Evolutionary conservation across 1,284 basidiomycete species (phyloP), one percentile per base, ranked within the genome.

Genomic region (Trichosporon sp.): DNA sequence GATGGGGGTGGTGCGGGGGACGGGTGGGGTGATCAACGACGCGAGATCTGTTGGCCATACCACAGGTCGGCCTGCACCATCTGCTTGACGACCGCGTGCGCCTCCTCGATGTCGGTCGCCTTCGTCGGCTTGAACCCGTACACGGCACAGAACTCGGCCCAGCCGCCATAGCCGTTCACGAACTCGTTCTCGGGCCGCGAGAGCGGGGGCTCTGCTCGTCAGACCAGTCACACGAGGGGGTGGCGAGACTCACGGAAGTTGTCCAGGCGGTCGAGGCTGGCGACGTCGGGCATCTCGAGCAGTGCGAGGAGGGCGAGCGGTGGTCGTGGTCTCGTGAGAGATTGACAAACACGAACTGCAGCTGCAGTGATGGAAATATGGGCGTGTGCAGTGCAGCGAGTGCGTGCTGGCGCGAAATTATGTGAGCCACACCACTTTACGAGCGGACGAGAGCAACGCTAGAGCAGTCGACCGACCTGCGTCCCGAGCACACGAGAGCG

Each of bases 1-100:
- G 56, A 61, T 32, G 7, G 26, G 26, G 54, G 35, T 37, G 35
- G 56, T 61, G 56, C 11, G 26, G 31, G 56, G 56, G 12, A 12
- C 26, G 56, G 12, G 56, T 16, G 31, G 59, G 32, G 5, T 35
- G 26, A 14, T 61, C 56, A 63, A 37, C 59, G 59, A 2, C 32
- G 59, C 59, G 59, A 63, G 59, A 63, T 63, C 31, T 63, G 26
- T 26, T 26, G 59, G 59, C 59, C 59, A 8, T 63, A 63, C 59
- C 59, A 63, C 31, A 63, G 32, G 35, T 63, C 59, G 16, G 59
- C 59, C 59, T 63, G 59, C 59, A 63, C 59, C 59, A 63, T 63
- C 59, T 63, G 59, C 59, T 63, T 63, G 59, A 63, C 59, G 59
- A 63, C 21, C 59, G 59, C 59, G 32, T 63, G 59, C 31, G 59